phyloP scores from a whole-genome alignment of 257 asterid species.

The Solanum chmielewskii region DNA sequence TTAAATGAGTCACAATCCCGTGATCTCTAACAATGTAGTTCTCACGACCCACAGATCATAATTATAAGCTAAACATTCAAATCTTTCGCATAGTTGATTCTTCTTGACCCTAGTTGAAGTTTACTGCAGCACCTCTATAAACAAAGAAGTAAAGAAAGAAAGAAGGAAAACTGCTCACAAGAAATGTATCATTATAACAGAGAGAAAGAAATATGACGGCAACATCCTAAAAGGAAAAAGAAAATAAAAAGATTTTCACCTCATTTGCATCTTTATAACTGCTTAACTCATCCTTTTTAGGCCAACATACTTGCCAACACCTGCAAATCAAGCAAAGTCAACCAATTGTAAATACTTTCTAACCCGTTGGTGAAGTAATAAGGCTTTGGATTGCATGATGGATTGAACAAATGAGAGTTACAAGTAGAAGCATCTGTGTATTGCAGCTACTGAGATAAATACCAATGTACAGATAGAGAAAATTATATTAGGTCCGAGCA shows the following conservation, averaged over 20 bases:
- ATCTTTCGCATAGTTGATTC: neutral
- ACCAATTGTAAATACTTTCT: neutral
- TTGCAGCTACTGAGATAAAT: neutral
- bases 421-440: neutral
- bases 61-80: neutral
- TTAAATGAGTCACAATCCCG: constrained; percentile 5
- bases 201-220: neutral
- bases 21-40: neutral
- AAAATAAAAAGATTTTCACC: constrained; percentile 16
- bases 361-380: neutral
- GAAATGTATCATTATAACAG: neutral
- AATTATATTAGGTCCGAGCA: neutral
- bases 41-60: neutral
- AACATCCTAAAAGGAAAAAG: neutral
- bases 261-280: constrained; percentile 71
- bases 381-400: neutral
- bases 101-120: neutral
- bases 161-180: neutral
- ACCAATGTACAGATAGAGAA: neutral
- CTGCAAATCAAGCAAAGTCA: constrained; percentile 15
- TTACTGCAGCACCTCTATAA: neutral
- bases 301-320: constrained; percentile 62
- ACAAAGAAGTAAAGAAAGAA: neutral
- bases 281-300: constrained; percentile 36
- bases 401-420: neutral